A percentile compares a stretch with the other conserved stretches of the same genome.
Conservation (phyloP, 2,329 filamentous ascomycete species). For the Keithomyces neogunnii region DNA sequence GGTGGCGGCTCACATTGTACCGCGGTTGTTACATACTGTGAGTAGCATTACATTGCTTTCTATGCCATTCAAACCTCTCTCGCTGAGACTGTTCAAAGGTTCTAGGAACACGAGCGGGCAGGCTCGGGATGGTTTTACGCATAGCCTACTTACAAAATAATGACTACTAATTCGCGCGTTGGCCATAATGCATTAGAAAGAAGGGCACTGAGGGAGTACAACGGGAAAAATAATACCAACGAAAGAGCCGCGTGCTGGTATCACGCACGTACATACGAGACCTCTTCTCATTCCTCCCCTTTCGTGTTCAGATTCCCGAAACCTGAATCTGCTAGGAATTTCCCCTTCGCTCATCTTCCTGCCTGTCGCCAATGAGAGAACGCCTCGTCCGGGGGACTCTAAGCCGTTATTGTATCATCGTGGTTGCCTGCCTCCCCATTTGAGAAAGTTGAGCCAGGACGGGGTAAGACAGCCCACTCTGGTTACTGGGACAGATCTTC, state of each 20-base stretch:
- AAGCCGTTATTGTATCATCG: conserved; percentile 10
- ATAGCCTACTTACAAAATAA: not conserved
- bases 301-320: conserved; percentile 8
- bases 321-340: conserved; percentile 10
- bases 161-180: not conserved
- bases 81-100: too few species aligned
- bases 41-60: too few species aligned
- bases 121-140: too few species aligned
- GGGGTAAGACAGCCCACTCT: conserved; percentile 14
- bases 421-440: conserved; percentile 15
- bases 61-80: too few species aligned
- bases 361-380: conserved; percentile 12
- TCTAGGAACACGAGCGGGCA: too few species aligned
- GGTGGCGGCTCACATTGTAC: not conserved
- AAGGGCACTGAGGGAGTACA: not conserved
- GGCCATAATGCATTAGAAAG: not conserved
- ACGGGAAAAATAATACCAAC: not conserved
- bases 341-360: conserved; percentile 11
- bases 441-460: conserved; percentile 12
- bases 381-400: conserved; percentile 13
- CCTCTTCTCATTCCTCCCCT: conserved; percentile 12
- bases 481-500: conserved; percentile 13
- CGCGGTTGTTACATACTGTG: too few species aligned
- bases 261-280: conserved; percentile 10
- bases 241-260: conserved; percentile 9